Percentiles rank a stretch among this genome's conserved stretches.
Conservation (phyloP, 441 rosid species). For the Mallotus japonicus region DNA sequence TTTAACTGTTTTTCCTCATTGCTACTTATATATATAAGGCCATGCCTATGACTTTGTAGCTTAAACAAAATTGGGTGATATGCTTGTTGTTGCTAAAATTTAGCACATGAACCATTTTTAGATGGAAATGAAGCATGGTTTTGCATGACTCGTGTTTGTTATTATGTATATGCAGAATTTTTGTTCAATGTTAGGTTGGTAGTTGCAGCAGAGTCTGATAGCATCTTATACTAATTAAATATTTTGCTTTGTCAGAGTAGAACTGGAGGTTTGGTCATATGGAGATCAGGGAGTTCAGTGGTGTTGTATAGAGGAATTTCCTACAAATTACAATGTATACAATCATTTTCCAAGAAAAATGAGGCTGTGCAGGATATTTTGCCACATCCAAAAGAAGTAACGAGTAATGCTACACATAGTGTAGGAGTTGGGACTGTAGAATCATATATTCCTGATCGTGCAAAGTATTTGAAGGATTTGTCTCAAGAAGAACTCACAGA, state of each 20-base stretch:
- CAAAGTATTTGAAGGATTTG: conserved; percentile 42
- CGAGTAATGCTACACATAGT: conserved; percentile 15
- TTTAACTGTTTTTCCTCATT: neutral
- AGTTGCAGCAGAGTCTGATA: conserved; percentile 10
- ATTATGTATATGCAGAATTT: neutral
- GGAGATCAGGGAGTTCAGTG: conserved; percentile 95
- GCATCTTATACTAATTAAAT: conserved; percentile 24
- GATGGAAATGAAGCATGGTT: conserved; percentile 3
- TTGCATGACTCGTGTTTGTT: neutral
- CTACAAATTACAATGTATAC: conserved; percentile 69
- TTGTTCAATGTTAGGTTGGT: neutral
- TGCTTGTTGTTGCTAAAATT: neutral
- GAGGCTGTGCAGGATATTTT: conserved; percentile 26
- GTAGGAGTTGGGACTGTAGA: conserved; percentile 22
- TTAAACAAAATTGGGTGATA: conserved; percentile 1
- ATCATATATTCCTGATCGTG: conserved; percentile 35
- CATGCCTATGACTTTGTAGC: neutral
- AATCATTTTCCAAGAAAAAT: conserved; percentile 44
- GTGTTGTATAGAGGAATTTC: conserved; percentile 76
- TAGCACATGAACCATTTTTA: neutral
- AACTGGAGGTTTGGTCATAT: conserved; percentile 85
- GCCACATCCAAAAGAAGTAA: conserved; percentile 10
- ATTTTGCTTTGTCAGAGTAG: conserved; percentile 50
- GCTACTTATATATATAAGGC: neutral
- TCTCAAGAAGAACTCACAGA: conserved; percentile 57